phyloP scores from a whole-genome alignment of 805 yeast genomes.

The Kodamaea leandrae region DNA sequence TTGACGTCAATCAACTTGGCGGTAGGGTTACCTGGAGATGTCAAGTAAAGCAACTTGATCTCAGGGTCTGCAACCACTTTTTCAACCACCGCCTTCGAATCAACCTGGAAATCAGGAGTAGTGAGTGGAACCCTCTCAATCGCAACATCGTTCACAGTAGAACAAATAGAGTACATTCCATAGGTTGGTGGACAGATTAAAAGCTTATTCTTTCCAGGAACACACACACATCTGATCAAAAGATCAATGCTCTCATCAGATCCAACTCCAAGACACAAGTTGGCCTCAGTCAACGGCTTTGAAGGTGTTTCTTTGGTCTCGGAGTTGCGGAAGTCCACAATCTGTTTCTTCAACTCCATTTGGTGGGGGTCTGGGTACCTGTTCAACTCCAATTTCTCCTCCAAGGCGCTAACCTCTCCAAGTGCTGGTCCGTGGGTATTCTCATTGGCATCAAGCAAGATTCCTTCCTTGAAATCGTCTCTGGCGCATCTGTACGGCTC shows the following conservation, averaged over 20 bases:
- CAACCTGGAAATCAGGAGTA: slow-evolving; percentile 52
- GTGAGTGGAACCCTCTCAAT: slow-evolving; percentile 69
- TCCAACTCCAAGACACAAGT: slow-evolving; percentile 92
- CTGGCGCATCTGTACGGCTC: slow-evolving; percentile 97
- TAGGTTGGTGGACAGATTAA: slow-evolving; percentile 93
- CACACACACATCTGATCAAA: slow-evolving; percentile 77
- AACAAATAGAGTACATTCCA: slow-evolving; percentile 94
- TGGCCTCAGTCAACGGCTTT: slow-evolving; percentile 49
- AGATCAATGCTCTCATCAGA: slow-evolving; percentile 95
- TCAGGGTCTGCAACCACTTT: slow-evolving; percentile 52
- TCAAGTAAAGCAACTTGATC: slow-evolving; percentile 76
- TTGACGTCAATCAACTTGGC: slow-evolving; percentile 56
- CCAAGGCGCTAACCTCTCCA: slow-evolving; percentile 40
- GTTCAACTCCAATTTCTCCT: slow-evolving; percentile 59
- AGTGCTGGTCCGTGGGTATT: slow-evolving; percentile 90
- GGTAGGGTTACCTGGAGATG: slow-evolving; percentile 98
- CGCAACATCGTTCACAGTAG: slow-evolving; percentile 83
- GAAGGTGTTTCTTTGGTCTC: slow-evolving; percentile 26
- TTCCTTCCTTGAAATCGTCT: slow-evolving; percentile 88
- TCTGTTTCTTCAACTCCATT: slow-evolving; percentile 62
- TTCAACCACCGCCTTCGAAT: slow-evolving; percentile 52
- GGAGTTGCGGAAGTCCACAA: slow-evolving; percentile 68
- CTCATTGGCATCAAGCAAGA: slow-evolving; percentile 92
- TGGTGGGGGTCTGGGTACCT: slow-evolving; percentile 99
- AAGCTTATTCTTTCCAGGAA: slow-evolving; percentile 79